These are phyloP conservation scores for Pseudogymnoascus sp. DNA, from an alignment of 2,329 filamentous ascomycete species.

Conservation along the genomic window DNA sequence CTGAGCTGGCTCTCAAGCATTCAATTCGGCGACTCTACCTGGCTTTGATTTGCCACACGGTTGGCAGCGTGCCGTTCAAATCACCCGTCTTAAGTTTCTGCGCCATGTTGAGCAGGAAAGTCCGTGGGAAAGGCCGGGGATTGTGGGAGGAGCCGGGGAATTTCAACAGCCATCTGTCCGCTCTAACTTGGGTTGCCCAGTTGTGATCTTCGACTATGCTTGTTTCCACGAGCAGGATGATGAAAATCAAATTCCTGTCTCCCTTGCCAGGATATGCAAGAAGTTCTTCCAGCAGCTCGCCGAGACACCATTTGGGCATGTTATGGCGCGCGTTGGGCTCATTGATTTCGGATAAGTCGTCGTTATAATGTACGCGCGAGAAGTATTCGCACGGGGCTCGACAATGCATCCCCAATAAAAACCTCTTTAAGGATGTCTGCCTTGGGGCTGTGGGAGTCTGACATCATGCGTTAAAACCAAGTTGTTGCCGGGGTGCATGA, in stretches of 20 bases:
- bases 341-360: too few species aligned
- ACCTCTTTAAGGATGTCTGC: too few species aligned
- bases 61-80: constrained; percentile 13
- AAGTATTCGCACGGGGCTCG: too few species aligned
- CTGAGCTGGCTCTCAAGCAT: constrained; percentile 13
- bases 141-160: constrained; percentile 11
- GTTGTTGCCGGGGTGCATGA: too few species aligned
- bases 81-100: constrained; percentile 15
- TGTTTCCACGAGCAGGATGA: constrained; percentile 13
- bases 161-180: constrained; percentile 13
- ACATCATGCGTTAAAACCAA: too few species aligned
- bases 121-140: not conserved
- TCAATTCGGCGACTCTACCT: constrained; percentile 12
- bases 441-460: too few species aligned
- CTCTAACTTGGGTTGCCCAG: constrained; percentile 13
- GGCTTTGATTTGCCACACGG: constrained; percentile 13
- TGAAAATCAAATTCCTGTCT: too few species aligned
- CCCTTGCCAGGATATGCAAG: too few species aligned
- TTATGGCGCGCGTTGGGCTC: too few species aligned
- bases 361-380: too few species aligned
- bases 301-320: constrained; percentile 10
- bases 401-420: too few species aligned
- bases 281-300: too few species aligned
- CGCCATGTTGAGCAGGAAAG: constrained; percentile 9
- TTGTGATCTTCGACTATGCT: constrained; percentile 11